A percentile compares a stretch with the other conserved stretches of the same genome.
Evolutionary conservation across 1,139 yeast species (phyloP).

Genomic region (Debaryomyces udenii): DNA sequence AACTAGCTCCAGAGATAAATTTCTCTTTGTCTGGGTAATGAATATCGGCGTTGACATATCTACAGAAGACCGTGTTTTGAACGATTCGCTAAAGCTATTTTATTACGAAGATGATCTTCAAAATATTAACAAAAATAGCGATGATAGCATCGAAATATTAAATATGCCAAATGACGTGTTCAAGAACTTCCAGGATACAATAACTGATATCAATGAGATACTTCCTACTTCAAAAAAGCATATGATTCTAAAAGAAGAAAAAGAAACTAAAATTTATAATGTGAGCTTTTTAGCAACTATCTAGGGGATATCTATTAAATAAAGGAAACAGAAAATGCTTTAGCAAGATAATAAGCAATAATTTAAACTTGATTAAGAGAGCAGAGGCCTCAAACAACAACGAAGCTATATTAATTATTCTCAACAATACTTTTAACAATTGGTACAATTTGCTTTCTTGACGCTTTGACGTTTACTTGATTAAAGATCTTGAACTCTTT

Average conservation of each 20-base stretch:
- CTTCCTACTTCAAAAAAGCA: slow-evolving; percentile 35
- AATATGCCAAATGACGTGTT: slow-evolving; percentile 31
- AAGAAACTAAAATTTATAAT: slow-evolving; percentile 24
- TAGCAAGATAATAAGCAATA: too few relatives aligned
- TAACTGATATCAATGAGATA: slow-evolving; percentile 27
- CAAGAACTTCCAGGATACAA: slow-evolving; percentile 25
- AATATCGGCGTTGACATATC: slow-evolving; percentile 47
- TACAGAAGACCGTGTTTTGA: slow-evolving; percentile 18
- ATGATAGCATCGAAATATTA: slow-evolving; percentile 41
- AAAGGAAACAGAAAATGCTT: too few relatives aligned
- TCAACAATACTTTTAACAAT: slow-evolving; percentile 40
- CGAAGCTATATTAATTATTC: slow-evolving; percentile 1
- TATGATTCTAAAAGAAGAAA: slow-evolving; percentile 20
- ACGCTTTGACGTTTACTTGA: slow-evolving; percentile 62
- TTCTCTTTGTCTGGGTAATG: slow-evolving; percentile 65
- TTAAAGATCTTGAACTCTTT: slow-evolving; percentile 37
- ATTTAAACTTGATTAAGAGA: too few relatives aligned
- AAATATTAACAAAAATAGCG: slow-evolving; percentile 18
- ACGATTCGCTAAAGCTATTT: slow-evolving; percentile 46
- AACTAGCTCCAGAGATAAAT: slow-evolving; percentile 62
- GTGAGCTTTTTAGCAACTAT: slow-evolving; percentile 25
- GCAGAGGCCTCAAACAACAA: background rate
- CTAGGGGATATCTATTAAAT: too few relatives aligned
- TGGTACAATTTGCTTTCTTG: slow-evolving; percentile 90
- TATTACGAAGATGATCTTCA: slow-evolving; percentile 25